Evolutionary conservation across 2,329 filamentous ascomycete species (phyloP).

Genomic region (Ophiostoma australiae): DNA sequence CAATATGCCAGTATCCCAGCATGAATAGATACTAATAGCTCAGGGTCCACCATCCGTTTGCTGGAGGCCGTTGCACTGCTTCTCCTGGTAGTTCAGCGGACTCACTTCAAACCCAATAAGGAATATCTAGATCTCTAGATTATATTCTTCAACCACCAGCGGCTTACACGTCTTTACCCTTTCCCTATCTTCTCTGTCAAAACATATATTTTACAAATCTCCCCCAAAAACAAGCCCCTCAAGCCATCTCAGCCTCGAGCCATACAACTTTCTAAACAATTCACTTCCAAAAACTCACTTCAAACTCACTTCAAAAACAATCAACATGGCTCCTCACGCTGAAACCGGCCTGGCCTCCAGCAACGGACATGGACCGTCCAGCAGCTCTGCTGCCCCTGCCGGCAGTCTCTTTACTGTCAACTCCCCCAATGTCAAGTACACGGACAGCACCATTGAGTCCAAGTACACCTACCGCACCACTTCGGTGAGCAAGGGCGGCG

Average conservation of each 20-base stretch:
- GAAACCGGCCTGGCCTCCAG: slow-evolving; percentile 52
- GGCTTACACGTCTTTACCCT: slow-evolving; percentile 8
- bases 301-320: slow-evolving; percentile 15
- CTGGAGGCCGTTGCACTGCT: slow-evolving; percentile 90
- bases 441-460: slow-evolving; percentile 79
- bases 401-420: slow-evolving; percentile 70
- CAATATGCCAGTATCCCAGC: not conserved
- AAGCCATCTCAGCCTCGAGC: slow-evolving; percentile 2
- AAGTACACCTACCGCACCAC: slow-evolving; percentile 98
- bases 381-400: slow-evolving; percentile 39
- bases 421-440: slow-evolving; percentile 90
- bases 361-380: slow-evolving; percentile 49
- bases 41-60: slow-evolving; percentile 92
- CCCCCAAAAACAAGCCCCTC: not conserved
- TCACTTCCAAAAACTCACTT: slow-evolving; percentile 25
- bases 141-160: slow-evolving; percentile 9
- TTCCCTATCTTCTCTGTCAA: slow-evolving; percentile 1
- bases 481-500: slow-evolving; percentile 61
- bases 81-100: slow-evolving; percentile 77
- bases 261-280: not conserved
- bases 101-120: slow-evolving; percentile 56
- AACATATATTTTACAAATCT: slow-evolving; percentile 2
- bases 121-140: slow-evolving; percentile 14
- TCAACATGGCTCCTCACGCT: slow-evolving; percentile 80
- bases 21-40: slow-evolving; percentile 9